phyloP scores from a whole-genome alignment of 1,284 basidiomycete genomes.

The Tylopilus sp. region DNA sequence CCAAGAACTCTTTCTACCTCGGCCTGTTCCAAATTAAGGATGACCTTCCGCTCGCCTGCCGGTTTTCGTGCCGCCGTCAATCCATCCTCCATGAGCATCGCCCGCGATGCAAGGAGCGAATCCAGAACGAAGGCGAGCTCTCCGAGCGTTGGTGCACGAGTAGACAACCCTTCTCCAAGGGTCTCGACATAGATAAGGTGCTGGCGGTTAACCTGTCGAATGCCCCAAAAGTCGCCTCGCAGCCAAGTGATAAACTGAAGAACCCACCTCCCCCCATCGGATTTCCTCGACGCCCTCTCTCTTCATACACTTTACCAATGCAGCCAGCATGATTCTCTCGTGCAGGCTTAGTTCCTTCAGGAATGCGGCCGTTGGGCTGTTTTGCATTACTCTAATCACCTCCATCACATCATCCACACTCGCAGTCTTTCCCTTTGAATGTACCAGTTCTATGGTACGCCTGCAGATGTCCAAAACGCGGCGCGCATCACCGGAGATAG shows the following conservation, averaged over 20 bases:
- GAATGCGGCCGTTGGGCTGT: slow-evolving; percentile 82
- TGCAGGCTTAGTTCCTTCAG: slow-evolving; percentile 78
- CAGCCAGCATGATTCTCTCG: slow-evolving; percentile 85
- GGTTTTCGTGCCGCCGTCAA: slow-evolving; percentile 47
- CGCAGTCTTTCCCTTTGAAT: slow-evolving; percentile 51
- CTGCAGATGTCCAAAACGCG: slow-evolving; percentile 91
- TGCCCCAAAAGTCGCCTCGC: slow-evolving; percentile 6
- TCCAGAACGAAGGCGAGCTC: slow-evolving; percentile 64
- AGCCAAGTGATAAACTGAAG: slow-evolving; percentile 1
- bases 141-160: slow-evolving; percentile 46
- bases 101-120: slow-evolving; percentile 64
- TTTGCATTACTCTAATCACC: slow-evolving; percentile 87
- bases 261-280: slow-evolving; percentile 70
- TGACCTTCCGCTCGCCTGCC: slow-evolving; percentile 54
- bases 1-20: slow-evolving; percentile 72
- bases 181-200: slow-evolving; percentile 58
- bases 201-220: slow-evolving; percentile 56
- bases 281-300: slow-evolving; percentile 86
- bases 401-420: slow-evolving; percentile 70
- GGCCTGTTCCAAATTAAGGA: slow-evolving; percentile 63
- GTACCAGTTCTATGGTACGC: slow-evolving; percentile 80
- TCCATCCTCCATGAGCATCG: slow-evolving; percentile 65
- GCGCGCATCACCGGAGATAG: slow-evolving; percentile 92
- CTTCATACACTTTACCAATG: slow-evolving; percentile 78
- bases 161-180: slow-evolving; percentile 50